Evolutionary conservation across 352 stramenopile genomes (phyloP).

Genomic region (Phytophthora agathidicida): DNA sequence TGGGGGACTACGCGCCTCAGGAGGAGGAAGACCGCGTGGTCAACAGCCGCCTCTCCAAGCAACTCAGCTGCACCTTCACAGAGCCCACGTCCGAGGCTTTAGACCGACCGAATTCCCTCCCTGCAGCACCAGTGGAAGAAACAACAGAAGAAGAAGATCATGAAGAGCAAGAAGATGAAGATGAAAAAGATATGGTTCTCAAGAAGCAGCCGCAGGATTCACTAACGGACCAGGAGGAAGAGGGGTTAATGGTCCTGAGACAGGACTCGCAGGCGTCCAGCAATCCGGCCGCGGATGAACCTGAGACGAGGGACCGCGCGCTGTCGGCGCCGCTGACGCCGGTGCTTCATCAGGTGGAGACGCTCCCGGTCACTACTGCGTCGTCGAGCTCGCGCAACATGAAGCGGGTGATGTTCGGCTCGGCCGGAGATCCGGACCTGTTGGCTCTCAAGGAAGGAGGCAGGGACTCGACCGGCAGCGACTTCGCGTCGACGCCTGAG

Average conservation of each 20-base stretch:
- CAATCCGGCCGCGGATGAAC: constrained; percentile 16
- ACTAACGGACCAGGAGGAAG: constrained; percentile 25
- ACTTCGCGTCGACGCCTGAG: constrained; percentile 33
- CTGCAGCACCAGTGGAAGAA: constrained; percentile 9
- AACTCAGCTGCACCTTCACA: constrained; percentile 18
- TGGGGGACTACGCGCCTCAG: constrained; percentile 53
- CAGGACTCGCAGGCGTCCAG: constrained; percentile 16
- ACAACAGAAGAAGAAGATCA: too few relatives aligned
- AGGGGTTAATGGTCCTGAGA: not conserved
- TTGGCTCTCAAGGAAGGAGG: constrained; percentile 25
- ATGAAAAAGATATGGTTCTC: too few relatives aligned
- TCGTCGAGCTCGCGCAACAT: constrained; percentile 22
- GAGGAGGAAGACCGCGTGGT: constrained; percentile 30
- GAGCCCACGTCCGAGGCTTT: constrained; percentile 28
- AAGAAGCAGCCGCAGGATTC: constrained; percentile 19
- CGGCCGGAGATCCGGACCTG: constrained; percentile 8
- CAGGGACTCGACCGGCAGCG: constrained; percentile 28
- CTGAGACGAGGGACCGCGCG: constrained; percentile 6
- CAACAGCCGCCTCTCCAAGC: constrained; percentile 32
- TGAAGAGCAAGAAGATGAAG: constrained; percentile 7
- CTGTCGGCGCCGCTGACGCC: constrained; percentile 18
- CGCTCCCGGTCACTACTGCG: constrained; percentile 18
- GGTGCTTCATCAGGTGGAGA: constrained; percentile 10
- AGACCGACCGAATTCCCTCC: constrained; percentile 18
- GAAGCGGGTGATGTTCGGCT: constrained; percentile 30